Base-by-base conservation (phyloP, 2,329 filamentous ascomycete genomes). In the Paraconiothyrium sp. region DNA sequence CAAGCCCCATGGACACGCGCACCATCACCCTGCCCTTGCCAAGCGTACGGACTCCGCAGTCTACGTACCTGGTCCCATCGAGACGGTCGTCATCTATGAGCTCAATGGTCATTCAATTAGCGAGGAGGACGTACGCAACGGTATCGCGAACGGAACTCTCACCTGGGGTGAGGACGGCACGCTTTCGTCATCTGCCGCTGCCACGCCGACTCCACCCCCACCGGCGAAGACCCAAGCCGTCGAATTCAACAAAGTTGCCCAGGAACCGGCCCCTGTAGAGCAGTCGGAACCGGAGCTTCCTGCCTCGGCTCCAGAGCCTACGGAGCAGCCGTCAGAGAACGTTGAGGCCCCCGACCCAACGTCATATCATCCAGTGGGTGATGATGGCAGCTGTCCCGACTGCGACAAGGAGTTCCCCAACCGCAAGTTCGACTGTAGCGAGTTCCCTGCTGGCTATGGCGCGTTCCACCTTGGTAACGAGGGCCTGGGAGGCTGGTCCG, bases 371-470 rank as follows among this genome's bases (percentile, higher is more conserved):
- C 69, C 51, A 62, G 54, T 20, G 9, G 63, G 74, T 14, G 55
- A 65, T 10, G 52, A 72, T 48, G 73, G 71, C 5, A 54, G 68
- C 22, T 74, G 72, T 47, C 35, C 27, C 4, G 92, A 91, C 54
- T 67, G 94, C 58, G 83, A 88, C 67, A 80, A 81, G 16, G 82
- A 89, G 8, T 98, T 98, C 84, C 91, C 91, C 13, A 90, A 90
- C 78, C 92, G 92, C 62, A 79, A 88, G 69, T 72, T 96, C 58
- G 80, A 85, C 66, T 98, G 95, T 82, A 80, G 78, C 64, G 75
- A 84, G 1, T 97, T 97, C 83, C 94, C 94, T 16, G 89, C 88
- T 3, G 83, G 88, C 0, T 98, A 96, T 73, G 95, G 95, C 69
- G 91, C 94, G 1, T 74, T 97, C 49, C 57, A 88, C 52, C 81